Evolutionary conservation across 805 yeast genomes (phyloP).

Genomic region (Novakomyces olei): DNA sequence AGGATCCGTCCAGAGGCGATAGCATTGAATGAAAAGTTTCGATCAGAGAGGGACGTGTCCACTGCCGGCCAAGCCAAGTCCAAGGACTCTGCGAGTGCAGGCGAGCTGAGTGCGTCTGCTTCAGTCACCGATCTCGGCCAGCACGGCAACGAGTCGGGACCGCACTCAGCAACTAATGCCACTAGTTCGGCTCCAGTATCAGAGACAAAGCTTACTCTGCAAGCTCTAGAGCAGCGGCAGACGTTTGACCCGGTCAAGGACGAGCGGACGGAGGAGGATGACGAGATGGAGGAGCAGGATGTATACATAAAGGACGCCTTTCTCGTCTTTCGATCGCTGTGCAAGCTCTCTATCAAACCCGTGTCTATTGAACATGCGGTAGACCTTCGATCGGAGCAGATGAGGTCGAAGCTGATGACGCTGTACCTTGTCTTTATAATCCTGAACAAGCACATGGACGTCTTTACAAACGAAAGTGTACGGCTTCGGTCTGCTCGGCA

Average conservation of each 20-base stretch:
- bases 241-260: slow-evolving; percentile 6
- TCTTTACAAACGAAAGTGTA: slow-evolving; percentile 33
- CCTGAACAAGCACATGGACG: slow-evolving; percentile 61
- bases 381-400: slow-evolving; percentile 62
- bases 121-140: too few relatives aligned
- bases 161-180: not conserved
- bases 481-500: slow-evolving; percentile 15
- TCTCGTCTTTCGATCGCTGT: slow-evolving; percentile 79
- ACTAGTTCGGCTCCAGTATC: slow-evolving; percentile 8
- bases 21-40: too few relatives aligned
- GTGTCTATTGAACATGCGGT: slow-evolving; percentile 22
- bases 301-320: slow-evolving; percentile 73
- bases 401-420: slow-evolving; percentile 74
- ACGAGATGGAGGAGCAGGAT: slow-evolving; percentile 36
- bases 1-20: too few relatives aligned
- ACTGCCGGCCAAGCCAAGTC: too few relatives aligned
- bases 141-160: not conserved
- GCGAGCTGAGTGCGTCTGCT: too few relatives aligned
- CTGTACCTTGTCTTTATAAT: slow-evolving; percentile 73
- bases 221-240: slow-evolving; percentile 14
- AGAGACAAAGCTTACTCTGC: slow-evolving; percentile 9
- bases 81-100: too few relatives aligned
- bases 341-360: slow-evolving; percentile 69
- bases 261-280: slow-evolving; percentile 15
- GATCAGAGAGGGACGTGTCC: too few relatives aligned